Percentiles rank a stretch among this genome's conserved stretches.
phyloP scores from a whole-genome alignment of 768 basidiomycete genomes.

The Suillus subluteus region DNA sequence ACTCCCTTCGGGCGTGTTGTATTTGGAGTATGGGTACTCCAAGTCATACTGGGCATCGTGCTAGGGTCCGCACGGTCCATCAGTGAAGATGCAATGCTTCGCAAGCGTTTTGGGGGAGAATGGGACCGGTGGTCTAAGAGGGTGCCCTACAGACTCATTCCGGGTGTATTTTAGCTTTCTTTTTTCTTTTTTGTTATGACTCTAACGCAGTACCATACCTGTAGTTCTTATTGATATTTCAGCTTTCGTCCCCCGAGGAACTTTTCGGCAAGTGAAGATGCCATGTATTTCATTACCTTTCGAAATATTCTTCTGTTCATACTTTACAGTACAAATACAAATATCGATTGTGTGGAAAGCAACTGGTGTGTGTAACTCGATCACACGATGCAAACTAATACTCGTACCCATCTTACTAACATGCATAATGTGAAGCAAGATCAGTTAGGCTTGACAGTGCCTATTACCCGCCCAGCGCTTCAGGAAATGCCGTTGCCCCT shows the following conservation, averaged over 20 bases:
- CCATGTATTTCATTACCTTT: neutral
- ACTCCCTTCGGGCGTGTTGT: constrained; percentile 22
- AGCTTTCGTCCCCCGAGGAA: neutral
- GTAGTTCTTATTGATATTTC: neutral
- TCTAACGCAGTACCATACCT: neutral
- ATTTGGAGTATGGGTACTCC: constrained; percentile 33
- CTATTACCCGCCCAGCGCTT: neutral
- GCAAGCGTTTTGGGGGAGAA: constrained; percentile 22
- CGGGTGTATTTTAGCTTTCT: constrained; percentile 25
- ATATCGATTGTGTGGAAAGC: neutral
- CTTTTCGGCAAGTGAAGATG: neutral
- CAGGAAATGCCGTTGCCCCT: neutral
- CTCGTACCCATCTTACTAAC: neutral
- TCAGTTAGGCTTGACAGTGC: neutral
- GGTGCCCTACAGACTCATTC: constrained; percentile 33
- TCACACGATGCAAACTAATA: neutral
- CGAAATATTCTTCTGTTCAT: neutral
- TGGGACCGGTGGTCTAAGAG: constrained; percentile 28
- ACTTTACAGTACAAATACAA: neutral
- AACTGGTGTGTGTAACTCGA: neutral
- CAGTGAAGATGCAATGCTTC: constrained; percentile 30
- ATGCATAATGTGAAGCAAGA: neutral
- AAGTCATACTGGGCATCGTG: constrained; percentile 29
- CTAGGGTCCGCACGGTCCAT: constrained; percentile 31
- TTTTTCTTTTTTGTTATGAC: neutral